Base-by-base conservation (phyloP, 1,139 yeast genomes). In the Hyphopichia wangnamkhiaoensis region DNA sequence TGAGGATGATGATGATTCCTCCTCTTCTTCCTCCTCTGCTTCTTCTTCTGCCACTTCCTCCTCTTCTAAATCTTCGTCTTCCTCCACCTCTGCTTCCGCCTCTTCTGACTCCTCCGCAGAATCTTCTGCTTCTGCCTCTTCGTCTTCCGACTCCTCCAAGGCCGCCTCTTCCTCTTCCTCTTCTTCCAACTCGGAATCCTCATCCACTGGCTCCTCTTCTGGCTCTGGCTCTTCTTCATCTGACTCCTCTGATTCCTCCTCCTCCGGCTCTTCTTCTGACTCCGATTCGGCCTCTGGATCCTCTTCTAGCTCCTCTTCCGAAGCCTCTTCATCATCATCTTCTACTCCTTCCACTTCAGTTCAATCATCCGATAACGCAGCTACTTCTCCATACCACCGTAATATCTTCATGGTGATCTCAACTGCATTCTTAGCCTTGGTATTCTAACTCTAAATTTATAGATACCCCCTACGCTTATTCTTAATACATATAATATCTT, bases 181-280 rank as follows among this genome's bases (percentile, higher is more conserved):
- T 2, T 38, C 40, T 42, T 30, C 42, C 7, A 9, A 15, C 23
- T 25, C 31, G 13, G 13, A 14, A 14, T 14, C 25, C 17, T 20
- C 33, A 13, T n/a, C 26, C 12, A 4, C n/a, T 4, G 46, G 42
- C n/a, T 41, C 53, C 1, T 31, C 38, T 7, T 37, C 41, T n/a
- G 24, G 35, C 16, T 29, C 39, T 1, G 23, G 24, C 12, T 27
- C 40, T 7, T 34, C n/a, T n/a, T n/a, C n/a, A n/a, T n/a, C 41
- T 5, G n/a, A 32, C n/a, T 30, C 35, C 9, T n/a, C 37, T 4
- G 16, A 39, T 10, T 27, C 37, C 7, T 37, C 40, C 16, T 16
- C 31, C 12, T 27, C 41, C 5, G 14, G 30, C 20, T 18, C 29
- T 9, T 26, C 39, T 5, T 14, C 37, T n/a, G 13, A 37, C 12